phyloP scores from a whole-genome alignment of 768 basidiomycete species.

The Tubosaeta sp. region DNA sequence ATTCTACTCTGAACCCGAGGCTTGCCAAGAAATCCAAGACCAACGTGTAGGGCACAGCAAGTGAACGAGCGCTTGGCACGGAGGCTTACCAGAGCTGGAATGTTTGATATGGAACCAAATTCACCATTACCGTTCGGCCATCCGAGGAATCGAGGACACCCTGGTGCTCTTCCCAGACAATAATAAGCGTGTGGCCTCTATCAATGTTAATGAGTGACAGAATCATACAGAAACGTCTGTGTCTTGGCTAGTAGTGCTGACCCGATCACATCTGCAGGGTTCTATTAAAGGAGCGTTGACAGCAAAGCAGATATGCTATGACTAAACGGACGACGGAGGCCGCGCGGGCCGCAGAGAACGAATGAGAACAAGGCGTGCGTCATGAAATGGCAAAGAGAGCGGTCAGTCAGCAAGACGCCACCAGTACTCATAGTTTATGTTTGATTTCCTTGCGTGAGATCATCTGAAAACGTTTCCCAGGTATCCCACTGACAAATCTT shows the following conservation, averaged over 20 bases:
- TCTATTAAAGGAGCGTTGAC: background rate
- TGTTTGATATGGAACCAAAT: too few relatives aligned
- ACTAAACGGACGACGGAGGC: background rate
- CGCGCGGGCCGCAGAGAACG: background rate
- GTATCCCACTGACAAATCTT: constrained; percentile 58
- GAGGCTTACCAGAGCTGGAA: too few relatives aligned
- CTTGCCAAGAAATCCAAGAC: too few relatives aligned
- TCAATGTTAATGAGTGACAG: too few relatives aligned
- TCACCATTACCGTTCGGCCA: too few relatives aligned
- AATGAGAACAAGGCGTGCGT: background rate
- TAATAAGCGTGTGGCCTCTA: background rate
- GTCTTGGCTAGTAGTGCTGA: background rate
- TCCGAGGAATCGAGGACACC: too few relatives aligned
- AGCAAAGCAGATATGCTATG: background rate
- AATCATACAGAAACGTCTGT: too few relatives aligned
- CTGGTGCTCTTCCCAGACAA: background rate
- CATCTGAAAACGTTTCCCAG: constrained; percentile 47
- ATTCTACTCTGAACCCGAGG: too few relatives aligned
- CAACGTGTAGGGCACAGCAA: too few relatives aligned
- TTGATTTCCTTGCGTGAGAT: constrained; percentile 61
- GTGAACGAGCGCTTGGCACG: too few relatives aligned
- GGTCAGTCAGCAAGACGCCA: background rate
- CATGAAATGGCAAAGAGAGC: background rate
- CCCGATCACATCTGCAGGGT: too few relatives aligned
- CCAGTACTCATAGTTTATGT: constrained; percentile 48